Evolutionary conservation across 2,329 filamentous ascomycete species (phyloP).

Genomic region (Albophoma yamanashiensis): DNA sequence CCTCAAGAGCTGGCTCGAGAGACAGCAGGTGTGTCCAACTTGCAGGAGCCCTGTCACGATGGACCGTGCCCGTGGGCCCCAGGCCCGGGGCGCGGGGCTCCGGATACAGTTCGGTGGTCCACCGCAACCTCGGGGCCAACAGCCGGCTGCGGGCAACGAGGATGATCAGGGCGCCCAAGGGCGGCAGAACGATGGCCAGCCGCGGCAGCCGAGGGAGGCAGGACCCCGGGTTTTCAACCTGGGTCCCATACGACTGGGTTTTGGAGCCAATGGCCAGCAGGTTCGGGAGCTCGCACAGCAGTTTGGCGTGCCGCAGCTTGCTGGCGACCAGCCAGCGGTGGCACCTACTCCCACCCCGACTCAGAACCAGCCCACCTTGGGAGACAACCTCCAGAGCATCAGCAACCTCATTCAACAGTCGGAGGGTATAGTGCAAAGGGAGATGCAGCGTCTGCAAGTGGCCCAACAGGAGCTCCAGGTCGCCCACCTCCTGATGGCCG

Average conservation of each 20-base stretch:
- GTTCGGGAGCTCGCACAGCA: slow-evolving; percentile 58
- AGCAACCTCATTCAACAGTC: slow-evolving; percentile 53
- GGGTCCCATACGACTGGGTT: slow-evolving; percentile 64
- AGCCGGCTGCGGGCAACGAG: slow-evolving; percentile 3
- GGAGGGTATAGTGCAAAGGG: slow-evolving; percentile 58
- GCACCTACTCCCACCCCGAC: slow-evolving; percentile 9
- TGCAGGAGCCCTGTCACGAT: slow-evolving; percentile 67
- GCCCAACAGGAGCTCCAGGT: slow-evolving; percentile 57
- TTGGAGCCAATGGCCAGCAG: slow-evolving; percentile 60
- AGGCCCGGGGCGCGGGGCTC: slow-evolving; percentile 17
- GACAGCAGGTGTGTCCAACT: slow-evolving; percentile 94
- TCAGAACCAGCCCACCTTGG: slow-evolving; percentile 6
- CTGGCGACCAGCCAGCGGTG: slow-evolving; percentile 12
- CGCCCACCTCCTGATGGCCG: slow-evolving; percentile 56
- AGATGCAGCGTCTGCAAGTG: slow-evolving; percentile 51
- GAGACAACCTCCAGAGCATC: slow-evolving; percentile 32
- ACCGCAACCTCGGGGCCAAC: slow-evolving; percentile 6
- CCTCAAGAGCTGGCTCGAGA: slow-evolving; percentile 91
- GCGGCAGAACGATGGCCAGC: slow-evolving; percentile 7
- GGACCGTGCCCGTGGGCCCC: slow-evolving; percentile 15
- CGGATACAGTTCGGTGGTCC: slow-evolving; percentile 19
- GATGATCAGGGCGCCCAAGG: slow-evolving; percentile 5
- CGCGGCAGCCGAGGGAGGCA: slow-evolving; percentile 11
- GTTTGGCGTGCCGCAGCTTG: slow-evolving; percentile 35
- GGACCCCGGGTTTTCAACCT: slow-evolving; percentile 58